Conservation (phyloP, 208 protist genomes). For the Crithidia bombi region DNA sequence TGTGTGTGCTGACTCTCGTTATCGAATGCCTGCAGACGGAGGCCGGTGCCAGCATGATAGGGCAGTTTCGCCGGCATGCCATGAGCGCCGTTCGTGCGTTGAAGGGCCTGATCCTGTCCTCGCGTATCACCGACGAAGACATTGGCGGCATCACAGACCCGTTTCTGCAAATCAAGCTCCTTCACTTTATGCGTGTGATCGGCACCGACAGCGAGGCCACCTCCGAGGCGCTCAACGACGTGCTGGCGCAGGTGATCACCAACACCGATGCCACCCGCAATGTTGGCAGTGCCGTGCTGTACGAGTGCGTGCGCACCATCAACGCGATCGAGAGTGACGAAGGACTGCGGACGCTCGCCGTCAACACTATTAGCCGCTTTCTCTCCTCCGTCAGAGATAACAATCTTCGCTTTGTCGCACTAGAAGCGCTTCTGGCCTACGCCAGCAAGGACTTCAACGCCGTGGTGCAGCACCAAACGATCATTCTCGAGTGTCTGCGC, state of each 20-base stretch:
- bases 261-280: constrained; percentile 97
- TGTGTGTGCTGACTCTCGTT: constrained; percentile 93
- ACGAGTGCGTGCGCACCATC: constrained; percentile 98
- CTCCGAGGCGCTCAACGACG: constrained; percentile 97
- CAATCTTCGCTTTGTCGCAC: constrained; percentile 98
- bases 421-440: constrained; percentile 94
- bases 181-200: constrained; percentile 96
- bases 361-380: constrained; percentile 99
- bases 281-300: constrained; percentile 98
- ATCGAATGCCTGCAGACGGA: constrained; percentile 85
- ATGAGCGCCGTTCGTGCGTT: constrained; percentile 93
- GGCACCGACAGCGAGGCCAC: constrained; percentile 92
- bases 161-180: constrained; percentile 97
- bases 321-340: constrained; percentile 96
- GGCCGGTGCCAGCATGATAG: constrained; percentile 51
- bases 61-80: constrained; percentile 86
- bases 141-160: constrained; percentile 97
- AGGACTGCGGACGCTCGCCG: constrained; percentile 90
- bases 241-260: constrained; percentile 97
- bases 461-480: constrained; percentile 93
- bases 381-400: constrained; percentile 96
- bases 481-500: constrained; percentile 96
- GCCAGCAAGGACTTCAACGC: constrained; percentile 85
- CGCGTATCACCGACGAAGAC: constrained; percentile 95
- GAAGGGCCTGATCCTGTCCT: constrained; percentile 95